Base-by-base conservation (phyloP, 2,329 filamentous ascomycete species). In the Aspergillus novoparasiticus region DNA sequence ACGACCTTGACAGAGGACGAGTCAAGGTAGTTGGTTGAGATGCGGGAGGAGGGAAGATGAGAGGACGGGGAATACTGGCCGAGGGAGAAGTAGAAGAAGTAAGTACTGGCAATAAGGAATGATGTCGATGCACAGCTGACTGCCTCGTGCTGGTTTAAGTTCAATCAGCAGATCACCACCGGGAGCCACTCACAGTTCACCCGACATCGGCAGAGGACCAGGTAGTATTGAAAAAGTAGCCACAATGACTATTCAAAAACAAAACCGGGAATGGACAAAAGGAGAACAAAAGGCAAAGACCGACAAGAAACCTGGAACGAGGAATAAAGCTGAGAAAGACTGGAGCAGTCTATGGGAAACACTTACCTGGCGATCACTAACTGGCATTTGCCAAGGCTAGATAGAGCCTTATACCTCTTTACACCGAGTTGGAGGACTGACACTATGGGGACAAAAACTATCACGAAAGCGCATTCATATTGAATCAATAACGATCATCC, bases 21-120 rank as follows among this genome's bases (percentile, higher is more conserved):
- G 32, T 39, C 51, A 55, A 55, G 51, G 14, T 55, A 34, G 51
- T 55, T 39, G 51, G 51, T 34, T n/a, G 58, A 51, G 58, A 59
- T 54, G 39, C 16, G 60, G 56, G 51, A 56, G 32, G 6, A 34
- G 32, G 59, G 46, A 55, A 48, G 11, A 34, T 12, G n/a, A 41
- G 30, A 51, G 57, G 28, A 57, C 45, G 59, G 26, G 28, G 39
- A 62, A 9, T 34, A 34, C 36, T 54, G 55, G 26, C 46, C 53
- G 32, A 54, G 36, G n/a, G 58, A 63, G 28, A 57, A 60, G 63
- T 28, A 39, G 45, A 30, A 39, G 57, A 61, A 59, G 45, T 26
- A 60, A 39, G 16, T 14, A 19, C 39, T n/a, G 39, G 39, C 39
- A 41, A 41, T n/a, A 19, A 41, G 19, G 39, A 50, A 58, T 50